Conservation (phyloP, 331 rosid species). For the Arachis monticola region DNA sequence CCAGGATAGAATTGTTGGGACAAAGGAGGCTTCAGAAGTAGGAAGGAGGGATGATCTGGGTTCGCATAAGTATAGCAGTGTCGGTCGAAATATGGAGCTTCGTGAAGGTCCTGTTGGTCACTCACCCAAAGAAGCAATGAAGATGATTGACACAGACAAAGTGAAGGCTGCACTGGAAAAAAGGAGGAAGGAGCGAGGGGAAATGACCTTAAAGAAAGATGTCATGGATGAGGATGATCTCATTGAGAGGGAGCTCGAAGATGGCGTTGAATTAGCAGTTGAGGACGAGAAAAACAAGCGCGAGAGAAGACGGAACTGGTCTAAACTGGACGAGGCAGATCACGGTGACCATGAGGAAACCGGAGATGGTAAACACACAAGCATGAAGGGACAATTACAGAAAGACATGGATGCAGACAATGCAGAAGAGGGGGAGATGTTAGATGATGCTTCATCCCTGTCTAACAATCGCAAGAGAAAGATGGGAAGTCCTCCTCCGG, state of each 20-base stretch:
- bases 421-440: conserved; percentile 81
- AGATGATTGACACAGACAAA: conserved; percentile 82
- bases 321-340: conserved; percentile 55
- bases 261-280: conserved; percentile 81
- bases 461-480: conserved; percentile 70
- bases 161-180: conserved; percentile 86
- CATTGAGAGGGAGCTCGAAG: conserved; percentile 92
- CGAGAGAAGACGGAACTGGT: conserved; percentile 68
- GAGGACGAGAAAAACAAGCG: conserved; percentile 76
- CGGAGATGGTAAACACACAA: conserved; percentile 46
- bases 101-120: conserved; percentile 54
- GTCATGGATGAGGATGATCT: conserved; percentile 88
- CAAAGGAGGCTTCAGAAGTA: conserved; percentile 62
- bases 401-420: conserved; percentile 52
- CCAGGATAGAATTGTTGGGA: conserved; percentile 56
- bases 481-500: conserved; percentile 58
- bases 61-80: conserved; percentile 14
- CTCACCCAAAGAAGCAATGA: conserved; percentile 79
- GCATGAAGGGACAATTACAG: conserved; percentile 39
- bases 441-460: conserved; percentile 62
- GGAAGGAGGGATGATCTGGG: conserved; percentile 38
- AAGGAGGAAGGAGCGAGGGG: conserved; percentile 71
- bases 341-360: conserved; percentile 39
- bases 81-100: conserved; percentile 40
- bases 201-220: conserved; percentile 67